phyloP scores from a whole-genome alignment of 2,329 filamentous ascomycete genomes.

The Waltergamsia citrina region DNA sequence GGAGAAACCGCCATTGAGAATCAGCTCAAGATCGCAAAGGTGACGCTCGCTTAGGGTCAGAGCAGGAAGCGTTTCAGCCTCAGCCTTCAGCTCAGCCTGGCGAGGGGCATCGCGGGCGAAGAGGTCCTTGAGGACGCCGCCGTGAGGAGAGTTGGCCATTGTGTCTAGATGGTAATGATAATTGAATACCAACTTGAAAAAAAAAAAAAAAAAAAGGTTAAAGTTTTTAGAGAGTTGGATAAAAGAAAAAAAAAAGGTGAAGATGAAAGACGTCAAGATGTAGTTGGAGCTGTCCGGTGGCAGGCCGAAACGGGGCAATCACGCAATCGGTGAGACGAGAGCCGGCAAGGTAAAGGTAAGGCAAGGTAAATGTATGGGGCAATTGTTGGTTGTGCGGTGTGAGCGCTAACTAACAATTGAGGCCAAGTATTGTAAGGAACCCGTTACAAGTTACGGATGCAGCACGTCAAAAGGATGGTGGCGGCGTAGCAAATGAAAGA shows the following conservation, averaged over 20 bases:
- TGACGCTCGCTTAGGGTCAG: conserved; percentile 85
- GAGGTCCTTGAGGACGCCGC: conserved; percentile 96
- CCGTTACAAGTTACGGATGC: too few relatives aligned
- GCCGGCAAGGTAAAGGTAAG: conserved; percentile 1
- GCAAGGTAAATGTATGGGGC: too few relatives aligned
- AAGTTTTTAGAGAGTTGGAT: not conserved
- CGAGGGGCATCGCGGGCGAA: conserved; percentile 84
- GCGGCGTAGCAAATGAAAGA: too few relatives aligned
- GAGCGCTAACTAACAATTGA: too few relatives aligned
- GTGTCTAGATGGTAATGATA: conserved; percentile 13
- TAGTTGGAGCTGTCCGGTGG: not conserved
- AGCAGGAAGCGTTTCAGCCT: conserved; percentile 80
- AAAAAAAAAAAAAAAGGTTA: conserved; percentile 1
- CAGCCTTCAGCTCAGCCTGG: conserved; percentile 67
- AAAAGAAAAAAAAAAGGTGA: not conserved
- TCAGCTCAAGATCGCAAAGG: conserved; percentile 93
- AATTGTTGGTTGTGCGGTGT: too few relatives aligned
- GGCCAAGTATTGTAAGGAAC: too few relatives aligned
- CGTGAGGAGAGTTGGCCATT: conserved; percentile 69
- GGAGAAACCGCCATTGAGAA: conserved; percentile 96
- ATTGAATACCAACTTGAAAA: not conserved
- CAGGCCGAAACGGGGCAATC: not conserved
- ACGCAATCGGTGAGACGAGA: conserved; percentile 3
- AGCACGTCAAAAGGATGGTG: too few relatives aligned
- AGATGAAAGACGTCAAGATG: not conserved